phyloP scores from a whole-genome alignment of 495 filamentous ascomycete species.

The Hypoxylon fragiforme region DNA sequence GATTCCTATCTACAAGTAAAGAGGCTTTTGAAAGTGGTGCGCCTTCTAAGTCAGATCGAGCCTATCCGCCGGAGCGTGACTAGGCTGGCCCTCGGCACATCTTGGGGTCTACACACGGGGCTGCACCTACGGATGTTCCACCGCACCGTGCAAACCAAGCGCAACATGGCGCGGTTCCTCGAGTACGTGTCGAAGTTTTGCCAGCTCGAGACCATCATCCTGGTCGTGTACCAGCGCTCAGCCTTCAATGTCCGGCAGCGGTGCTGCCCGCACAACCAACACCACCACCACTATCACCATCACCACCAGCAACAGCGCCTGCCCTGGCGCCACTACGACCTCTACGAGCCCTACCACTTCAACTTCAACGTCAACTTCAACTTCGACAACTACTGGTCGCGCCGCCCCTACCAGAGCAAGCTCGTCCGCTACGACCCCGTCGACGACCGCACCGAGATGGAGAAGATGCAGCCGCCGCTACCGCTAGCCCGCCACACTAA shows the following conservation, averaged over 20 bases:
- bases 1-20: slow-evolving; percentile 55
- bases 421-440: slow-evolving; percentile 49
- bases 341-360: slow-evolving; percentile 55
- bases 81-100: slow-evolving; percentile 50
- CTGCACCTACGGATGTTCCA: slow-evolving; percentile 51
- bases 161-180: slow-evolving; percentile 52
- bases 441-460: slow-evolving; percentile 36
- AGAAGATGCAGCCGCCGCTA: not conserved
- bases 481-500: slow-evolving; percentile 7
- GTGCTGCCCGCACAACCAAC: slow-evolving; percentile 21
- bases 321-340: slow-evolving; percentile 30
- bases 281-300: too few species aligned
- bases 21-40: slow-evolving; percentile 50
- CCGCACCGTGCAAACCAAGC: slow-evolving; percentile 48
- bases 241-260: slow-evolving; percentile 49
- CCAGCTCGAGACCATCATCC: slow-evolving; percentile 46
- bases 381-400: slow-evolving; percentile 48
- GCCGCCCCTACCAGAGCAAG: slow-evolving; percentile 48
- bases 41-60: slow-evolving; percentile 53
- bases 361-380: slow-evolving; percentile 54
- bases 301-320: slow-evolving; percentile 17
- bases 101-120: slow-evolving; percentile 51
- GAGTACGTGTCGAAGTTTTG: slow-evolving; percentile 47
- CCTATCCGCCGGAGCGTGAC: slow-evolving; percentile 48
- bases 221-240: slow-evolving; percentile 53